phyloP scores from a whole-genome alignment of 257 asterid species.

The Solanum pinnatisectum region DNA sequence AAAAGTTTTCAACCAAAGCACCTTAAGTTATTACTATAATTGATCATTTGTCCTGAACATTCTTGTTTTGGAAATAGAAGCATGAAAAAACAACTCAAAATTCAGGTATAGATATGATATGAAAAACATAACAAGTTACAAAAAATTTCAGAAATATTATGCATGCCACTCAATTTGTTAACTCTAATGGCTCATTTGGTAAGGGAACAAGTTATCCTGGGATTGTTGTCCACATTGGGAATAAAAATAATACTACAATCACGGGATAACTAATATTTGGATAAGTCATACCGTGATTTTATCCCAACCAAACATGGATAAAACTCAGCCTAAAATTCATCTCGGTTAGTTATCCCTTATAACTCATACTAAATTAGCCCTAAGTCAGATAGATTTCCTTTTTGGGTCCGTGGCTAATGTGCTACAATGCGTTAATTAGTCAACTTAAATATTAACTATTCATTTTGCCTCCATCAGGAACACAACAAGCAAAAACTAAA shows the following conservation, averaged over 20 bases:
- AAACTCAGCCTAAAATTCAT: not conserved
- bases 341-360: not conserved
- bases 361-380: not conserved
- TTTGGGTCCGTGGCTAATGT: not conserved
- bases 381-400: not conserved
- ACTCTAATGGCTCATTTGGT: not conserved
- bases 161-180: not conserved
- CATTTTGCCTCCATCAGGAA: not conserved
- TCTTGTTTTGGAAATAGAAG: not conserved
- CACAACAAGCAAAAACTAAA: not conserved
- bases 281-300: not conserved
- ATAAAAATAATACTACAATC: not conserved
- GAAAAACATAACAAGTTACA: not conserved
- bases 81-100: not conserved
- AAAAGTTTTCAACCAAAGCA: not conserved
- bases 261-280: not conserved
- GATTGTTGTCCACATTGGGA: not conserved
- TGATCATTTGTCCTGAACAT: not conserved
- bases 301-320: not conserved
- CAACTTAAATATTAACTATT: not conserved
- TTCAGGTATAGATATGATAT: not conserved
- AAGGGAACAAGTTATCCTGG: not conserved
- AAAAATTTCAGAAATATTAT: not conserved
- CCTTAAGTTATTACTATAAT: not conserved
- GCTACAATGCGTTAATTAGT: not conserved